A percentile compares a stretch with the other conserved stretches of the same genome.
phyloP scores from a whole-genome alignment of 352 stramenopile genomes.

The Globisporangium echinulatum region DNA sequence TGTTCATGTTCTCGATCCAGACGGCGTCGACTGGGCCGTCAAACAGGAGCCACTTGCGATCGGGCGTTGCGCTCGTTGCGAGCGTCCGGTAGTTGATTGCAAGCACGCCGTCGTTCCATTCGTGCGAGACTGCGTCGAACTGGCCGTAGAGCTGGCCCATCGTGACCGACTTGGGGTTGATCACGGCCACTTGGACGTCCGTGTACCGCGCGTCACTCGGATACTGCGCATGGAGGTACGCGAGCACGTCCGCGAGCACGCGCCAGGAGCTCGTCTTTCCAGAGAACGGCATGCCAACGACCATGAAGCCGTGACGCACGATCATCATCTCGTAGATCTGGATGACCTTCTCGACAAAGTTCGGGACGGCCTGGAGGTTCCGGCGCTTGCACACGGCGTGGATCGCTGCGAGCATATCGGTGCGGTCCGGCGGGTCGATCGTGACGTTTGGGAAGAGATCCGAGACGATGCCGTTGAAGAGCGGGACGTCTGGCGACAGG shows the following conservation, averaged over 20 bases:
- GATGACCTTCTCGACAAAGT: conserved; percentile 92
- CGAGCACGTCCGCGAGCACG: conserved; percentile 86
- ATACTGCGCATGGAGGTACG: conserved; percentile 60
- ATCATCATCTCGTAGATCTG: conserved; percentile 97
- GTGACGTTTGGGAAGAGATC: conserved; percentile 90
- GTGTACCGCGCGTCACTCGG: conserved; percentile 69
- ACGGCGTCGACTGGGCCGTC: conserved; percentile 91
- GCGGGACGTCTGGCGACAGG: conserved; percentile 87
- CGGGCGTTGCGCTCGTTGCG: conserved; percentile 65
- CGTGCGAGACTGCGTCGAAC: conserved; percentile 92
- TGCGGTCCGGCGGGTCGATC: conserved; percentile 85
- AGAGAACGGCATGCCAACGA: conserved; percentile 92
- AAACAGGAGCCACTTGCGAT: conserved; percentile 92
- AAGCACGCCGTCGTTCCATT: conserved; percentile 93
- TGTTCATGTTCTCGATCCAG: conserved; percentile 97
- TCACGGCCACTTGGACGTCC: conserved; percentile 70
- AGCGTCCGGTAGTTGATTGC: conserved; percentile 89
- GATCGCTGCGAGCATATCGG: conserved; percentile 82
- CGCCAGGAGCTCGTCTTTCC: conserved; percentile 91
- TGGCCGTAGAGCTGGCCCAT: conserved; percentile 93
- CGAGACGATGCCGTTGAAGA: conserved; percentile 93
- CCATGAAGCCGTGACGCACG: conserved; percentile 94
- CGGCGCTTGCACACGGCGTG: conserved; percentile 69
- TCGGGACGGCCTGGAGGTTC: conserved; percentile 82
- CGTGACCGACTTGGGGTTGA: conserved; percentile 93